phyloP scores from a whole-genome alignment of 306 rosid species.

The Arachis stenosperma region DNA sequence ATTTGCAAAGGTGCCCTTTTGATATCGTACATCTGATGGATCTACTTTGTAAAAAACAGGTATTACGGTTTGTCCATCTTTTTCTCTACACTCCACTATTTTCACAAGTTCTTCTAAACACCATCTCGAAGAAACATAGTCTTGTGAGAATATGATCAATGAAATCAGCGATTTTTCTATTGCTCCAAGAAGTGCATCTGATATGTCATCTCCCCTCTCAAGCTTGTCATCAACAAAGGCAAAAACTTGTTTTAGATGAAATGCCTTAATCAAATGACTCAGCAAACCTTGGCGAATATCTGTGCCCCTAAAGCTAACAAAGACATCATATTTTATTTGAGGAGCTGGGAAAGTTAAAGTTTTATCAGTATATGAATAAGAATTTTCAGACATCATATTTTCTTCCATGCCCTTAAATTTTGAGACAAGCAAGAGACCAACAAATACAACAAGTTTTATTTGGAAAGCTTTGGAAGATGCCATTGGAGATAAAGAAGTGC shows the following conservation, averaged over 20 bases:
- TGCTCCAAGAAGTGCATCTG: conserved; percentile 12
- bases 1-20: not conserved
- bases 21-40: conserved; percentile 17
- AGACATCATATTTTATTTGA: not conserved
- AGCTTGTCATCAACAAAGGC: conserved; percentile 28
- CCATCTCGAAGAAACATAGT: conserved; percentile 24
- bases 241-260: not conserved
- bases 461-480: not conserved
- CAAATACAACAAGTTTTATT: not conserved
- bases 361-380: not conserved
- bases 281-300: conserved; percentile 23
- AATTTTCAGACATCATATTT: not conserved
- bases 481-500: not conserved
- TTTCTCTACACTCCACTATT: conserved; percentile 6
- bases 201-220: conserved; percentile 13
- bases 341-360: not conserved
- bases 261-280: conserved; percentile 17
- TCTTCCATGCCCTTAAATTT: not conserved
- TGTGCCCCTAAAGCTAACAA: conserved; percentile 12
- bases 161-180: conserved; percentile 21
- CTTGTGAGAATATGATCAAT: not conserved
- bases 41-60: conserved; percentile 26
- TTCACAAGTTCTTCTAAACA: conserved; percentile 29
- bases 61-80: not conserved
- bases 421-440: not conserved